Conservation (phyloP, 169 alveolate genomes). For the Plasmodium berghei region DNA sequence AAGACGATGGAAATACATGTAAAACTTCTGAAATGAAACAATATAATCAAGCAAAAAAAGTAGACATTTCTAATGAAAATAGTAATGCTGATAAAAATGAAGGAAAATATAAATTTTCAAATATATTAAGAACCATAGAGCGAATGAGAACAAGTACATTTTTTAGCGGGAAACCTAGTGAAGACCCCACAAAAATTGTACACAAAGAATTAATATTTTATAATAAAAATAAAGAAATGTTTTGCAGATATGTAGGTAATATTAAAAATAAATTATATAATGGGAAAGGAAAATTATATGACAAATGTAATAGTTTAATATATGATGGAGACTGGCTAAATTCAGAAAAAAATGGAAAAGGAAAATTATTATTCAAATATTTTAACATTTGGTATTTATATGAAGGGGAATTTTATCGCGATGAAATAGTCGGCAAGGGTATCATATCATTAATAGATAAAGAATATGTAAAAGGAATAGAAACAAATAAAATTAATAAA, state of each 20-base stretch:
- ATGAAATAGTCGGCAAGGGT: conserved; percentile 69
- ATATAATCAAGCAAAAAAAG: not conserved
- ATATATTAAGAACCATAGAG: conserved; percentile 56
- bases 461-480: conserved; percentile 65
- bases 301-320: conserved; percentile 68
- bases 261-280: conserved; percentile 61
- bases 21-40: conserved; percentile 1
- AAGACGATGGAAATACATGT: not conserved
- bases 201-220: conserved; percentile 70
- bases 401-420: conserved; percentile 71
- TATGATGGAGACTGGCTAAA: conserved; percentile 74
- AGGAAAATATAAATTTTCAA: conserved; percentile 6
- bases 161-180: conserved; percentile 9
- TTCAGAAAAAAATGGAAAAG: conserved; percentile 69
- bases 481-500: conserved; percentile 53
- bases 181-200: conserved; percentile 16
- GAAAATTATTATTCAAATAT: conserved; percentile 65
- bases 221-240: conserved; percentile 37
- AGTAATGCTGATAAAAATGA: conserved; percentile 5
- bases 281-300: conserved; percentile 74
- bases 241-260: conserved; percentile 73
- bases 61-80: not conserved
- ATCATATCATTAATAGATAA: conserved; percentile 69
- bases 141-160: conserved; percentile 36
- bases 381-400: conserved; percentile 74